phyloP scores from a whole-genome alignment of 352 stramenopile species.

The Pseudoperonospora humuli region DNA sequence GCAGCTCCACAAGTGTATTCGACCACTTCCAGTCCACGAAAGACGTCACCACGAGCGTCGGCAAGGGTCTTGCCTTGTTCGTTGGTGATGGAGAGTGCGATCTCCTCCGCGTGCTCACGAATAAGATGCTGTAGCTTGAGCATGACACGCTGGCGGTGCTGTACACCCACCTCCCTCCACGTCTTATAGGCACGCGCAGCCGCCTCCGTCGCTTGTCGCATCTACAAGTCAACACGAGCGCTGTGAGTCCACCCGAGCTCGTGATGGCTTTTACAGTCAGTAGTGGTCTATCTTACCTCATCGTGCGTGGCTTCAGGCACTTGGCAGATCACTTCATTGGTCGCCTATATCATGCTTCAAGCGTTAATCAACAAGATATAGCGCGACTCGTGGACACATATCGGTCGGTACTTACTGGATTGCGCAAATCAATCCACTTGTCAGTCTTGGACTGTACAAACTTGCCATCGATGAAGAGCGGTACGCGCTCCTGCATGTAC shows the following conservation, averaged over 20 bases:
- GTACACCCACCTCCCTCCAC: conserved; percentile 91
- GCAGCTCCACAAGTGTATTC: conserved; percentile 70
- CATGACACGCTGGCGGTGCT: conserved; percentile 92
- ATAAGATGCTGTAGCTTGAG: conserved; percentile 95
- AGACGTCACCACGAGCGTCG: conserved; percentile 95
- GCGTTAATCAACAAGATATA: background rate
- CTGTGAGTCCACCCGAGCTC: too few relatives aligned
- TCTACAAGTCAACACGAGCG: conserved; percentile 27
- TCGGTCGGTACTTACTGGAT: conserved; percentile 72
- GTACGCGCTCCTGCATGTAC: conserved; percentile 58
- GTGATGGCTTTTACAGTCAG: background rate
- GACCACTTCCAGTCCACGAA: conserved; percentile 89
- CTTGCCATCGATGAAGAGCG: conserved; percentile 89
- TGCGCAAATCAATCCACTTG: conserved; percentile 89
- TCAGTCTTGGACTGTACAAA: conserved; percentile 87
- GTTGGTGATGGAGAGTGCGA: conserved; percentile 91
- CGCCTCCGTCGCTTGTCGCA: conserved; percentile 74
- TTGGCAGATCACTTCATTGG: conserved; percentile 80
- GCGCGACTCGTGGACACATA: too few relatives aligned
- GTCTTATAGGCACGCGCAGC: conserved; percentile 83
- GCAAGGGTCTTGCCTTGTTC: conserved; percentile 91
- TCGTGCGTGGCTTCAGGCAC: conserved; percentile 82
- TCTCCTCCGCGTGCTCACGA: conserved; percentile 89
- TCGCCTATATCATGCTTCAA: conserved; percentile 50
- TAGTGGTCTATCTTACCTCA: conserved; percentile 34